Evolutionary conservation across 208 protist species (phyloP).

Genomic region (Crithidia acanthocephali): DNA sequence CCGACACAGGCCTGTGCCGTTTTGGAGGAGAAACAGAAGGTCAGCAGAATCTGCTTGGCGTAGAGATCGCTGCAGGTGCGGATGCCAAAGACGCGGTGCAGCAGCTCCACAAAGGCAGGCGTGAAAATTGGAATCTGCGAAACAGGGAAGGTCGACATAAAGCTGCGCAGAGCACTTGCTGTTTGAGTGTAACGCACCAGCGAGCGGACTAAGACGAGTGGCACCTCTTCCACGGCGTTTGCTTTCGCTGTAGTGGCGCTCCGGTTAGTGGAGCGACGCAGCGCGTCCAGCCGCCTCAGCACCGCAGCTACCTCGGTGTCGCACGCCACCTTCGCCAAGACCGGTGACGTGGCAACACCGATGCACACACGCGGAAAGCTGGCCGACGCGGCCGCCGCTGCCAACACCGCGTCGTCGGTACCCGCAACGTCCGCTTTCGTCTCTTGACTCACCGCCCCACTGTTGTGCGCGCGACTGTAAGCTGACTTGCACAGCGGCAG

Average conservation of each 20-base stretch:
- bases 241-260: background rate
- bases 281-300: background rate
- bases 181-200: slow-evolving; percentile 50
- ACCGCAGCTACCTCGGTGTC: slow-evolving; percentile 52
- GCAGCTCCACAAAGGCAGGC: slow-evolving; percentile 52
- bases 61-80: slow-evolving; percentile 56
- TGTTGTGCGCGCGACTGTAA: too few species aligned
- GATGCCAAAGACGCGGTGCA: slow-evolving; percentile 65
- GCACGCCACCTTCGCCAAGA: slow-evolving; percentile 88
- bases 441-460: background rate
- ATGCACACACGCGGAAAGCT: slow-evolving; percentile 49
- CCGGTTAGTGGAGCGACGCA: background rate
- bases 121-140: slow-evolving; percentile 60
- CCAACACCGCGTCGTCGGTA: too few species aligned
- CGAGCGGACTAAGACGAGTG: slow-evolving; percentile 53
- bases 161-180: slow-evolving; percentile 35
- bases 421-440: background rate
- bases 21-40: slow-evolving; percentile 53
- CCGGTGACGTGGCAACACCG: slow-evolving; percentile 61
- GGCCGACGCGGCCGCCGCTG: background rate
- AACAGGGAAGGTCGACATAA: slow-evolving; percentile 57
- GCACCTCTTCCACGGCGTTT: background rate
- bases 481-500: background rate
- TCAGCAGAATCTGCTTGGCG: slow-evolving; percentile 39
- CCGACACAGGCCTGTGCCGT: slow-evolving; percentile 52